Evolutionary conservation across 2,329 filamentous ascomycete genomes (phyloP).

Genomic region (Tetracladium maxilliforme): DNA sequence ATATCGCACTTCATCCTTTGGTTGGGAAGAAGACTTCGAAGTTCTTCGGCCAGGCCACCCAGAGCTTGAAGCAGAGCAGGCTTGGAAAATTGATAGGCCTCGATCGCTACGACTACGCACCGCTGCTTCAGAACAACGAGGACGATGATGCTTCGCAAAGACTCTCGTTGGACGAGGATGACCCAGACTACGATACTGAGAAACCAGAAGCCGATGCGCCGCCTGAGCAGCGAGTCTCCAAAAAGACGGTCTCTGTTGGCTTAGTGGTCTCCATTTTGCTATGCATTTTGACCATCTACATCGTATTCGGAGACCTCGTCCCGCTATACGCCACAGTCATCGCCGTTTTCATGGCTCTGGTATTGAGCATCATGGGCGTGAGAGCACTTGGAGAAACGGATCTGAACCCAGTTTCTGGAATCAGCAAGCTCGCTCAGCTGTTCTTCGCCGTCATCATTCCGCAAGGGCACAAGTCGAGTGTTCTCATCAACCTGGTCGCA

Average conservation of each 20-base stretch:
- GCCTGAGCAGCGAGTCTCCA: conserved; percentile 64
- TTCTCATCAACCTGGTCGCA: conserved; percentile 91
- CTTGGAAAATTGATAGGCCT: conserved; percentile 11
- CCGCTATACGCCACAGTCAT: conserved; percentile 61
- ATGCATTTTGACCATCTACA: conserved; percentile 68
- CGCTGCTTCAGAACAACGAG: conserved; percentile 31
- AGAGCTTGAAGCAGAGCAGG: conserved; percentile 5
- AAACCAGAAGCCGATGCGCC: conserved; percentile 58
- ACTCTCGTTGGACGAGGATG: conserved; percentile 6
- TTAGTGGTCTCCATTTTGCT: conserved; percentile 63
- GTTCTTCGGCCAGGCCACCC: conserved; percentile 12
- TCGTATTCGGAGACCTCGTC: conserved; percentile 73
- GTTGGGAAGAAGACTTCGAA: conserved; percentile 17
- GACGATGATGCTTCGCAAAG: conserved; percentile 11
- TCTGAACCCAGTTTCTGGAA: conserved; percentile 89
- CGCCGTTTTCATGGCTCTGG: conserved; percentile 71
- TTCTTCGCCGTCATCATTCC: conserved; percentile 89
- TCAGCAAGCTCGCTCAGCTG: conserved; percentile 90
- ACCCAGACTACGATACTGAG: conserved; percentile 10
- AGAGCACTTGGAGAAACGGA: conserved; percentile 69
- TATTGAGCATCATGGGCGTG: conserved; percentile 65
- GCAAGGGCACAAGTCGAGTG: conserved; percentile 61
- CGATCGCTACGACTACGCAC: conserved; percentile 18
- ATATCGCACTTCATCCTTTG: conserved; percentile 54
- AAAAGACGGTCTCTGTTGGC: conserved; percentile 55